Evolutionary conservation across 495 filamentous ascomycete species (phyloP), one percentile per base, ranked within the genome.

Genomic region (Trichoderma parareesei): DNA sequence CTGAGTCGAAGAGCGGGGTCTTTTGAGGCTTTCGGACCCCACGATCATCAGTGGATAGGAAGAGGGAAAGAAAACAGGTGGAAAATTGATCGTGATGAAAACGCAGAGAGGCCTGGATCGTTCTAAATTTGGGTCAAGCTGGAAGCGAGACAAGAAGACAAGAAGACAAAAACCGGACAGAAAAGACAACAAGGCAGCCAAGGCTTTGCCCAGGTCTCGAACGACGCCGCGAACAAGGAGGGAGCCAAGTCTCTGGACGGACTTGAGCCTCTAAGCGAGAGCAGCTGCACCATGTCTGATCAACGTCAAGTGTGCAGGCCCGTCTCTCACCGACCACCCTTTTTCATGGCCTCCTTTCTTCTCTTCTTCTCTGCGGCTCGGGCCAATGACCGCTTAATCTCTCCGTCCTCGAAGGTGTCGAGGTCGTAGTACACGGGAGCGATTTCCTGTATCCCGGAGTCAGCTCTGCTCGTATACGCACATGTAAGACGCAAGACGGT

Each of bases 401-500:
- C 90, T 18, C 92, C 91, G 77, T 96, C 91, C 40, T 84, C 80
- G 78, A 97, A 97, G 0, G 82, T 83, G 0, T 82, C 77, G n/a
- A 96, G 71, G 70, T 99, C 91, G 72, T 97, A 99, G 74, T 99
- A 99, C 4, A 78, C 83, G 4, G 91, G 90, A 2, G 95, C 91
- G 65, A 98, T 93, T 75, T 99, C 94, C 79, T 82, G 38, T 14
- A 35, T 18, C 9, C 4, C 11, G 18, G 14, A 18, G 27, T 46
- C 42, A 48, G 20, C 61, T 4, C 7, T 5, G 3, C 13, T n/a
- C 43, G 13, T 18, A 7, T 49, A 41, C n/a, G 62, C 10, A 8
- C 64, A 33, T 9, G 1, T 48, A 11, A 9, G 20, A 16, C 85
- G 88, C 61, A 27, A 49, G 14, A 65, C 38, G 53, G 40, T 42